phyloP scores from a whole-genome alignment of 2,329 filamentous ascomycete species.

The Cercospora citrullina region DNA sequence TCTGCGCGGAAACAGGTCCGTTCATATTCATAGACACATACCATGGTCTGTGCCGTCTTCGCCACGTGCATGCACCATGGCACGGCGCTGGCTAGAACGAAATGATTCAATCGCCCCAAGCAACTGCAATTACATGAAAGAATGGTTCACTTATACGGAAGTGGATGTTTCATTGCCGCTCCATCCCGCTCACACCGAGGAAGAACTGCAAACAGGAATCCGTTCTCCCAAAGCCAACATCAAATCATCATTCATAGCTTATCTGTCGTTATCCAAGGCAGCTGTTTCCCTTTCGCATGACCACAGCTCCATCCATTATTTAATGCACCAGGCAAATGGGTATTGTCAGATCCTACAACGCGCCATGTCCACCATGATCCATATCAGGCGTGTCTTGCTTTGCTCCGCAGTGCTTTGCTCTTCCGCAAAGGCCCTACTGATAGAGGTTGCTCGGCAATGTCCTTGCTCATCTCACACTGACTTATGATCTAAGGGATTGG shows the following conservation, averaged over 20 bases:
- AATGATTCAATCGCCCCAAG: not conserved
- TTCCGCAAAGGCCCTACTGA: not conserved
- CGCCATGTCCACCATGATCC: not conserved
- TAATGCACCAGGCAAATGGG: not conserved
- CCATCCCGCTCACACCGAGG: not conserved
- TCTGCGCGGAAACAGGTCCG: conserved; percentile 4
- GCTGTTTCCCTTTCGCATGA: not conserved
- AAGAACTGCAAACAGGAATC: not conserved
- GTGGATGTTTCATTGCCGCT: not conserved
- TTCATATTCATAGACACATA: not conserved
- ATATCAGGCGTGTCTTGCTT: not conserved
- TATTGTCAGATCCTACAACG: not conserved
- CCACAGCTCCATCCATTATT: not conserved
- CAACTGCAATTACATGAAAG: not conserved
- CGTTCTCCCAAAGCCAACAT: not conserved
- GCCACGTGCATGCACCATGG: not conserved
- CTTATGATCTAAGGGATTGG: conserved; percentile 39
- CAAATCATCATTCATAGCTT: not conserved
- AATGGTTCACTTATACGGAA: not conserved
- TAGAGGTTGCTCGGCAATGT: not conserved
- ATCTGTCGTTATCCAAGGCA: not conserved
- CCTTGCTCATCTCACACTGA: not conserved
- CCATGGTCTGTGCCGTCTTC: not conserved
- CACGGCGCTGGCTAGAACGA: not conserved
- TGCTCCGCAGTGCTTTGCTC: not conserved